Evolutionary conservation across 306 rosid genomes (phyloP), one percentile per base, ranked within the genome.

Genomic region (Dryas alaskensis): DNA sequence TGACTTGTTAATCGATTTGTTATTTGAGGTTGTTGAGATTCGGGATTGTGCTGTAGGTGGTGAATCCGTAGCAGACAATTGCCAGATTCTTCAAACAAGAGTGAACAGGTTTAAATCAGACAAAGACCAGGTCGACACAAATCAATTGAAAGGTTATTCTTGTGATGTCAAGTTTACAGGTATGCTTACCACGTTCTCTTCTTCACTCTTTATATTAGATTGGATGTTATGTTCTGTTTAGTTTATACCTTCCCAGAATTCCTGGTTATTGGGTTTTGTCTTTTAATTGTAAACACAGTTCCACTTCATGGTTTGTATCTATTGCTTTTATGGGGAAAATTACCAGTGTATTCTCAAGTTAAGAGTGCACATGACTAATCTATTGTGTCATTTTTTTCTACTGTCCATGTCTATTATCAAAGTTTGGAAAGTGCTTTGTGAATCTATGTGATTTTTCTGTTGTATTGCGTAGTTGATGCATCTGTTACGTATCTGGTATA

Each of bases 81-180:
- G 97, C 70, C 97, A 94, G 80, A 94, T 94, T 88, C 97, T 92
- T 75, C 97, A 88, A 77, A 92, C 95, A 31, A 88, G 99, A 81
- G 99, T 92, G 48, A 94, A 92, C 77, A 87, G 97, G 80, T 86
- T 78, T 43, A 94, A 94, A 71, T 89, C 99, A 37, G 84, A 86
- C 80, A 92, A 89, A 82, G 86, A 79, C 55, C 73, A 76, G n/a
- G 69, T 91, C 55, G 99, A 94, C 74, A 74, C 81, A 31, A 59
- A 78, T n/a, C 74, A 79, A 75, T 69, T 94, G 83, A 87, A 75
- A 75, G 82, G 87, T 11, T 87, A 75, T 70, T 85, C 91, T 14
- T 87, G 91, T 67, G 91, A 84, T 49, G 50, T 94, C 77, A 79
- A 83, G 81, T 94, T 94, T 81, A 81, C 90, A 50, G 96, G 99